These are phyloP conservation scores for Spirogloea muscicola DNA, from an alignment of 139 green algal genomes.

Conservation along the genomic window DNA sequence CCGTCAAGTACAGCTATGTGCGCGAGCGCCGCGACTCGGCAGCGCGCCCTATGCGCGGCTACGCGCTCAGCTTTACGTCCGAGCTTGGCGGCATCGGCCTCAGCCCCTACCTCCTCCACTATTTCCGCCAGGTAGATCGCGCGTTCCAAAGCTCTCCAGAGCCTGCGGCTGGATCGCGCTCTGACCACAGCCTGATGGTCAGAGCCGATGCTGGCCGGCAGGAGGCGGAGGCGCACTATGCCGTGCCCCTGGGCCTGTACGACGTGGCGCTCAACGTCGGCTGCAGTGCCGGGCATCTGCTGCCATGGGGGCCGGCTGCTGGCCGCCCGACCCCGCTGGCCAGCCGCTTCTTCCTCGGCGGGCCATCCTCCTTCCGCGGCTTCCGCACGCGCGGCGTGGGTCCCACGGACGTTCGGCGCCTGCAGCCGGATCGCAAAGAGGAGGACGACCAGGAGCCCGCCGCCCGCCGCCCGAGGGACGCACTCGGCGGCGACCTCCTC, in stretches of 20 bases:
- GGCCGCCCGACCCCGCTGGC: conserved; percentile 22
- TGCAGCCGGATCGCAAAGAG: no score
- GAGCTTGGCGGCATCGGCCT: conserved; percentile 29
- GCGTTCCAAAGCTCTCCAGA: no score
- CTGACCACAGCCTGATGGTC: no score
- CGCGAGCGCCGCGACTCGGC: conserved; percentile 23
- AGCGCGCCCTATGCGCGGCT: conserved; percentile 21
- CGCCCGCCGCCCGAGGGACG: conserved; percentile 14
- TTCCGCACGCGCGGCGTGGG: conserved; percentile 37
- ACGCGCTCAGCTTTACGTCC: conserved; percentile 5
- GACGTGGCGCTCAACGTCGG: conserved; percentile 9
- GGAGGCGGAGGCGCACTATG: conserved; percentile 8
- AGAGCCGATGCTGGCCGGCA: no score
- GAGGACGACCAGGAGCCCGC: no score
- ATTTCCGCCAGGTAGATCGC: conserved; percentile 12
- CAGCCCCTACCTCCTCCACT: conserved; percentile 5
- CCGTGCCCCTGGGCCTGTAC: conserved; percentile 21
- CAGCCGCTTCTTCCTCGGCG: conserved; percentile 48
- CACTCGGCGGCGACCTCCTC: conserved; percentile 30
- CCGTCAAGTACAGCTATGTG: conserved; percentile 15
- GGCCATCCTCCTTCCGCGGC: conserved; percentile 17
- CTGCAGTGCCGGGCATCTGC: conserved; percentile 11
- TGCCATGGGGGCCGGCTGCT: conserved; percentile 21
- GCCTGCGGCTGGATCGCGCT: no score
- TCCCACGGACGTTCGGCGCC: conserved; percentile 11